phyloP scores from a whole-genome alignment of 345 rosid genomes.

The Gossypium bickii region DNA sequence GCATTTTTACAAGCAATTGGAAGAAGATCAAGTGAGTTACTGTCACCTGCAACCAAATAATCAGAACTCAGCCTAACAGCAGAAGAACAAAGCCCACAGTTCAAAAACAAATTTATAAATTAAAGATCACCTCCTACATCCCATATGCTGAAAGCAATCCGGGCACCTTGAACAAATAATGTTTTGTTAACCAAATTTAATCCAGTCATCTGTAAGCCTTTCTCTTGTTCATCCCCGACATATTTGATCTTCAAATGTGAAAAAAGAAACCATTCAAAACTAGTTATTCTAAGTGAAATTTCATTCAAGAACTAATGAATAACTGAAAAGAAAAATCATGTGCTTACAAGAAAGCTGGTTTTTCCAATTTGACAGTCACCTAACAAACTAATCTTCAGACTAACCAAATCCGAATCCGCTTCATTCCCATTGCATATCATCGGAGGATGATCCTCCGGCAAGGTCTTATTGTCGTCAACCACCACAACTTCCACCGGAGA shows the following conservation, averaged over 20 bases:
- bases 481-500: conserved; percentile 33
- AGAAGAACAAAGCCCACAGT: not conserved
- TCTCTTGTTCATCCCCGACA: conserved; percentile 76
- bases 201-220: conserved; percentile 70
- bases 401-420: conserved; percentile 74
- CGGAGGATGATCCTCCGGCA: conserved; percentile 14
- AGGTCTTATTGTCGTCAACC: conserved; percentile 19
- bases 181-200: conserved; percentile 88
- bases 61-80: not conserved
- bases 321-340: not conserved
- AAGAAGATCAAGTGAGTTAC: conserved; percentile 61
- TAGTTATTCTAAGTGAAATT: not conserved
- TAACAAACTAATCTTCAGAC: conserved; percentile 77
- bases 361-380: conserved; percentile 96
- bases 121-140: conserved; percentile 73
- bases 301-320: not conserved
- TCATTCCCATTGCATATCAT: conserved; percentile 32
- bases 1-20: conserved; percentile 97
- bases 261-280: not conserved
- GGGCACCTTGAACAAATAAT: conserved; percentile 67
- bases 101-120: not conserved
- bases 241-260: conserved; percentile 50
- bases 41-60: conserved; percentile 45
- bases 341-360: conserved; percentile 76
- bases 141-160: conserved; percentile 88